Evolutionary conservation across 2,329 filamentous ascomycete genomes (phyloP).

Genomic region (Trichophyton mentagrophytes): DNA sequence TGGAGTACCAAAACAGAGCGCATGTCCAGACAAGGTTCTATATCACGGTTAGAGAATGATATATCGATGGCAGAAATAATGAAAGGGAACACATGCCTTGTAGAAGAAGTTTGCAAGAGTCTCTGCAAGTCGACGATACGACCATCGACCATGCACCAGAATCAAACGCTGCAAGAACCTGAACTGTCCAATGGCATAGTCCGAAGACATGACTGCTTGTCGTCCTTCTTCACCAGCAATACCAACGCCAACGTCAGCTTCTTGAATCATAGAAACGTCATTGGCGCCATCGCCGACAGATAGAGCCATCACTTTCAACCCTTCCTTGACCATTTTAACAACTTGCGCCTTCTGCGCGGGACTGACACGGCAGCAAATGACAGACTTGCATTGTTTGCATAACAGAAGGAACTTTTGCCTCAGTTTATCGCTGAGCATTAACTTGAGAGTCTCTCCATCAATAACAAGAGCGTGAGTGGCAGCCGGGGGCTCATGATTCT

Average conservation of each 20-base stretch:
- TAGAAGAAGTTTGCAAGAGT: constrained; percentile 99
- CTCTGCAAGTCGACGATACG: constrained; percentile 86
- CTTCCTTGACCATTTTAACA: constrained; percentile 86
- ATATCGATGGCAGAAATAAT: background rate
- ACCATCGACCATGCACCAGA: constrained; percentile 86
- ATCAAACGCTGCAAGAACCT: constrained; percentile 73
- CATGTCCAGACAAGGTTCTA: constrained; percentile 96
- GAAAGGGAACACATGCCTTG: constrained; percentile 46
- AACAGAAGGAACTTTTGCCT: constrained; percentile 88
- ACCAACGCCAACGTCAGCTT: constrained; percentile 90
- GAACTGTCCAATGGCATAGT: constrained; percentile 92
- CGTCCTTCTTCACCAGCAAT: constrained; percentile 87
- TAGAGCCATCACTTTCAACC: constrained; percentile 89
- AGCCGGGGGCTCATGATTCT: constrained; percentile 73
- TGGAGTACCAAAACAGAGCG: constrained; percentile 92
- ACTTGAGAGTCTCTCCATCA: constrained; percentile 83
- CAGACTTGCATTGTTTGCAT: constrained; percentile 93
- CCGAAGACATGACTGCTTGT: constrained; percentile 89
- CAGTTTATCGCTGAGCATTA: constrained; percentile 67
- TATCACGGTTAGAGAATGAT: constrained; percentile 17
- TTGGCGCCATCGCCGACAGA: constrained; percentile 91
- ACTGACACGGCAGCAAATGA: constrained; percentile 93
- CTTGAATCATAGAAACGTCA: constrained; percentile 95
- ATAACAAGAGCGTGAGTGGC: constrained; percentile 88
- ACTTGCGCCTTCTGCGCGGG: constrained; percentile 96